Evolutionary conservation across 2,329 filamentous ascomycete genomes (phyloP), one percentile per base, ranked within the genome.

Genomic region (Onygenales sp.): DNA sequence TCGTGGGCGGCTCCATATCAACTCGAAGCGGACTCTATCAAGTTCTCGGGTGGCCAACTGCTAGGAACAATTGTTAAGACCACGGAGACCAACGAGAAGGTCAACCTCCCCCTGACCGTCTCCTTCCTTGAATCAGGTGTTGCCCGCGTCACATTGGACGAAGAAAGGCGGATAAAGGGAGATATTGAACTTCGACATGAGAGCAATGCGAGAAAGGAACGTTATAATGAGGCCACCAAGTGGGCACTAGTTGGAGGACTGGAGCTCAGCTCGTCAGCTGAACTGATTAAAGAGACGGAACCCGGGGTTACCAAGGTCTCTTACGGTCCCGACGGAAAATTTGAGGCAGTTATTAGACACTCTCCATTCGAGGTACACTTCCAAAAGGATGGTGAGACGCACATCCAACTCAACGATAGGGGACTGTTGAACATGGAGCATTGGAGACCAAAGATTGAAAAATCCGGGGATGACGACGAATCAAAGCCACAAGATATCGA

Each of bases 351-450:
- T 61, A 87, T 98, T 68, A 84, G 80, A 49, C 89, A 94, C 64
- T 78, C 83, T 1, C 93, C 93, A 0, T 94, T 97, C 59, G 78
- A 79, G 39, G 80, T 97, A 51, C 86, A 95, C 47, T 98, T 98
- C 68, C 85, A 86, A 70, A 80, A 91, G 44, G 87, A 93, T 61
- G 90, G 87, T 1, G 76, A 81, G 59, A 85, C 85, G 0, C 89
- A 97, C 57, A 78, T 98, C 69, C 88, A 86, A 65, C 78, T 98
- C 70, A 98, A 98, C 65, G 85, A 91, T 60, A 83, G 86, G n/a
- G 92, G 92, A 0, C 75, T 94, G 58, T 69, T 98, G 69, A 98
- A 97, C 64, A 72, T 97, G 68, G 93, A 98, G 69, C 93, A 98
- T 67, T 98, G 93, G 93, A 79, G 93, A 56, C 79, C 86, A 43